Evolutionary conservation across 306 rosid species (phyloP).

Genomic region (Lupinus albus): DNA sequence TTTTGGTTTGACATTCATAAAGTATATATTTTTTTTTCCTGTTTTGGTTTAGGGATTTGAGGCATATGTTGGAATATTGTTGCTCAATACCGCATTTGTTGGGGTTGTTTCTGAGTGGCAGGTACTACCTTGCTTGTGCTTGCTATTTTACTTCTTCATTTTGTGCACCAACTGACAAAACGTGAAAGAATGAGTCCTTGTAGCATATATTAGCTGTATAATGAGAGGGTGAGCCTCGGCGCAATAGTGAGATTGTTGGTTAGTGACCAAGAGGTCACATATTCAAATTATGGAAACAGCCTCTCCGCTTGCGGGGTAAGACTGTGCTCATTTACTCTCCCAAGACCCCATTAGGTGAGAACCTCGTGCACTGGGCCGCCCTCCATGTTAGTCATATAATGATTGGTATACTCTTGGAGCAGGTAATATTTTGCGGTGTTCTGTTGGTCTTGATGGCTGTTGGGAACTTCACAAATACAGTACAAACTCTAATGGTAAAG

Average conservation of each 20-base stretch:
- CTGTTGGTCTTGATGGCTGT: constrained; percentile 87
- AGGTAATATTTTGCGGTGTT: constrained; percentile 84
- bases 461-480: constrained; percentile 90
- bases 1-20: constrained; percentile 26
- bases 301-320: too few species aligned
- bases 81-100: constrained; percentile 73
- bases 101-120: constrained; percentile 90
- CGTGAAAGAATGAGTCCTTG: constrained; percentile 11
- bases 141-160: constrained; percentile 26
- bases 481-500: constrained; percentile 78
- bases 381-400: constrained; percentile 13
- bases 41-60: constrained; percentile 72
- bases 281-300: too few species aligned
- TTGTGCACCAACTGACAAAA: background rate
- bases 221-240: too few species aligned
- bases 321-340: too few species aligned
- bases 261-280: too few species aligned
- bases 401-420: constrained; percentile 42
- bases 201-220: constrained; percentile 9
- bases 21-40: constrained; percentile 31
- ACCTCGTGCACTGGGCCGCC: too few species aligned
- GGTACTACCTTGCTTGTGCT: constrained; percentile 53
- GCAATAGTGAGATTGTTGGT: too few species aligned
- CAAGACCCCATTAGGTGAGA: too few species aligned
- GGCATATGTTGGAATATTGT: constrained; percentile 80